A percentile compares a stretch with the other conserved stretches of the same genome.
These are phyloP conservation scores for Thinopyrum obtusiflorum DNA, from an alignment of 202 grass and related monocot species.

Conservation along the genomic window DNA sequence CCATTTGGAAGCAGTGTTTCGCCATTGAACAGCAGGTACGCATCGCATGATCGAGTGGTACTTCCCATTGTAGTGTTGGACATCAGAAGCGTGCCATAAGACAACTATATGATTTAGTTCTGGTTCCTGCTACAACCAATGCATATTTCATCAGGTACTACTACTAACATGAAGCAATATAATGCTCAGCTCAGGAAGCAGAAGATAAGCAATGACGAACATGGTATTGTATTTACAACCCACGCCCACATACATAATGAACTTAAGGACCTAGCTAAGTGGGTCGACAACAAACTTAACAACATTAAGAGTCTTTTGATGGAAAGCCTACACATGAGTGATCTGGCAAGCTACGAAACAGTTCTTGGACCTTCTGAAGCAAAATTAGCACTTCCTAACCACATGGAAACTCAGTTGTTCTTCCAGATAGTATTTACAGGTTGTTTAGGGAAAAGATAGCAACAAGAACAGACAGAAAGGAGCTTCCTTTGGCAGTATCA, in stretches of 20 bases:
- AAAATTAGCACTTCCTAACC: neutral
- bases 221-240: neutral
- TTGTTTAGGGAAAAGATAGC: neutral
- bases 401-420: neutral
- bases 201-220: neutral
- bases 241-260: neutral
- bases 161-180: neutral
- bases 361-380: neutral
- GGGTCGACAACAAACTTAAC: neutral
- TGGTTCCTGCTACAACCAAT: slow-evolving; percentile 18
- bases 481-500: neutral
- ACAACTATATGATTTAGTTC: neutral
- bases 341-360: slow-evolving; percentile 6
- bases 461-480: slow-evolving; percentile 7
- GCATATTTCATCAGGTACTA: neutral
- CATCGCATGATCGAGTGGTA: slow-evolving; percentile 23
- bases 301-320: neutral
- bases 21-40: slow-evolving; percentile 49
- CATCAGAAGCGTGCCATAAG: neutral
- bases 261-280: neutral
- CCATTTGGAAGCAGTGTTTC: slow-evolving; percentile 61
- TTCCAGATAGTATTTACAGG: neutral
- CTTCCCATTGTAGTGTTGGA: neutral
- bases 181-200: neutral
- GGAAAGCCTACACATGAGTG: neutral